phyloP scores from a whole-genome alignment of 305 asterid species.

The Galium porrigens region DNA sequence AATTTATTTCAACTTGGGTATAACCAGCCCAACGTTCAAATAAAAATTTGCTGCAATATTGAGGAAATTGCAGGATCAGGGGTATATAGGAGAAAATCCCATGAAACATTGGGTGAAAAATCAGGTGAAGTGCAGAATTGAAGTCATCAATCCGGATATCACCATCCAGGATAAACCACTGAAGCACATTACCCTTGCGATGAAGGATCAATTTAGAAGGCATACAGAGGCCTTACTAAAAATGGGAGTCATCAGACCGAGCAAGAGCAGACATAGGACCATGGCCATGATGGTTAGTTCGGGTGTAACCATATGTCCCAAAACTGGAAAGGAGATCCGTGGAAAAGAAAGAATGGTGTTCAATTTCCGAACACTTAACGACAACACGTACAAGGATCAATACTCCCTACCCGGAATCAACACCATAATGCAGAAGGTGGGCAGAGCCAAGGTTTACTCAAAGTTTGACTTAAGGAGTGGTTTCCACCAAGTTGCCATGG shows the following conservation, averaged over 20 bases:
- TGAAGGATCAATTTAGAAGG: not conserved
- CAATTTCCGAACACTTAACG: not conserved
- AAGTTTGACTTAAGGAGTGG: too few relatives aligned
- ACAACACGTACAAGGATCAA: not conserved
- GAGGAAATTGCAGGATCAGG: not conserved
- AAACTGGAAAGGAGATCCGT: not conserved
- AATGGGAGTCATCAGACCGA: not conserved
- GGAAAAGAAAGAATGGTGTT: not conserved
- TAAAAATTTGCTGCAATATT: too few relatives aligned
- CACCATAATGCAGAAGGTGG: not conserved
- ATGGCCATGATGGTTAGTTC: not conserved
- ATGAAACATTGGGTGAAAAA: not conserved
- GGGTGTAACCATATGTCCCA: not conserved
- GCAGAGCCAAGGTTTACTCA: not conserved
- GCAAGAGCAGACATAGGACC: not conserved
- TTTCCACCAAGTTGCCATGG: not conserved
- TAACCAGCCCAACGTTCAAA: too few relatives aligned
- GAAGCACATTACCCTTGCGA: not conserved
- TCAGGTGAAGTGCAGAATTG: not conserved
- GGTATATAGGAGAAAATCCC: not conserved
- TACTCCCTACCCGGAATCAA: not conserved
- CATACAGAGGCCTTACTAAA: not conserved
- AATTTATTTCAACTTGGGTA: too few relatives aligned
- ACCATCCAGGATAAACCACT: not conserved
- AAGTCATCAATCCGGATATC: not conserved